Percentiles rank a stretch among this genome's conserved stretches.
These are phyloP conservation scores for Solanum etuberosum DNA, from an alignment of 257 asterid species.

Conservation along the genomic window DNA sequence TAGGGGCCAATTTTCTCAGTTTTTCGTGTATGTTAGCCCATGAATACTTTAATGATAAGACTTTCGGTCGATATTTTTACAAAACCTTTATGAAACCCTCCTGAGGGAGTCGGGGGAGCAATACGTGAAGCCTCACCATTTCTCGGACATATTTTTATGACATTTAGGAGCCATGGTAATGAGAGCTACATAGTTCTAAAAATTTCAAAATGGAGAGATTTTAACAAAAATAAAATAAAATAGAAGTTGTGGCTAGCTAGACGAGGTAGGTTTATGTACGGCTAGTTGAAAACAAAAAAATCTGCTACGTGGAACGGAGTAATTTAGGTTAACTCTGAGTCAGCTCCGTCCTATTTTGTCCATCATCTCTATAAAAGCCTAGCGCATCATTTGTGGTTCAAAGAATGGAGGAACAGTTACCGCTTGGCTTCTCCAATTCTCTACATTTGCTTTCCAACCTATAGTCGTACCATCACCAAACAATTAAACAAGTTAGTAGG, in stretches of 20 bases:
- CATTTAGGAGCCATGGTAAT: background rate
- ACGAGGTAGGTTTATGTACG: background rate
- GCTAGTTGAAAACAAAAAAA: background rate
- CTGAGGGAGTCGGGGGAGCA: background rate
- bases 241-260: background rate
- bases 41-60: no score
- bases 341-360: no score
- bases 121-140: background rate
- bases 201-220: background rate
- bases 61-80: fast-evolving
- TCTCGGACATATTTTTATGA: background rate
- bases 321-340: background rate
- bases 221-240: background rate
- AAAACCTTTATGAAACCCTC: background rate
- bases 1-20: background rate
- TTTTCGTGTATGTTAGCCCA: no score
- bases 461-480: background rate
- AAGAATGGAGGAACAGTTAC: background rate
- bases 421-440: background rate
- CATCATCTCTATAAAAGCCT: background rate
- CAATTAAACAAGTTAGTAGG: background rate
- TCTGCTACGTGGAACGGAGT: fast-evolving
- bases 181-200: background rate
- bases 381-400: background rate
- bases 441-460: background rate